phyloP scores from a whole-genome alignment of 805 yeast species.

The Starmerella asiatica region DNA sequence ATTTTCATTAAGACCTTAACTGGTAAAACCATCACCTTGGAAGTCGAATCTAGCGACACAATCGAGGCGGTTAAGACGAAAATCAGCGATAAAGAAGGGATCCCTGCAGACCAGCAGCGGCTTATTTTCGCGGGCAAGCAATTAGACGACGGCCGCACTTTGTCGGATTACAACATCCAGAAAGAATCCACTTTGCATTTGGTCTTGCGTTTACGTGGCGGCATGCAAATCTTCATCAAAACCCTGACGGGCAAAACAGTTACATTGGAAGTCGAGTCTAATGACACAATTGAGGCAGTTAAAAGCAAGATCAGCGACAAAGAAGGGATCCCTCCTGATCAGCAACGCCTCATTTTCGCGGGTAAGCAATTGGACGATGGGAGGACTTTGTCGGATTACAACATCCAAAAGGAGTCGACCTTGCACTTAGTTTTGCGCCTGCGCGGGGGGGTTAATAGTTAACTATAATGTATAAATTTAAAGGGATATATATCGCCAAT shows the following conservation, averaged over 20 bases:
- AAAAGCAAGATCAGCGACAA: slow-evolving; percentile 97
- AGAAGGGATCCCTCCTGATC: slow-evolving; percentile 99
- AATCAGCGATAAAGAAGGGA: slow-evolving; percentile 98
- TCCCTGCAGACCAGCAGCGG: slow-evolving; percentile 99
- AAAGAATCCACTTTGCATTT: slow-evolving; percentile 97
- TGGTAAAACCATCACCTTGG: slow-evolving; percentile 97
- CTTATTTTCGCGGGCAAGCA: slow-evolving; percentile 99
- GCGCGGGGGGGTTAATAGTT: slow-evolving; percentile 69
- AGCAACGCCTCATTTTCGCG: slow-evolving; percentile 98
- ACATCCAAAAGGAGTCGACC: slow-evolving; percentile 99
- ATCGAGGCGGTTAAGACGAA: slow-evolving; percentile 97
- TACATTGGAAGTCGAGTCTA: slow-evolving; percentile 97
- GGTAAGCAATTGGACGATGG: slow-evolving; percentile 99
- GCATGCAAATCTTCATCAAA: slow-evolving; percentile 86
- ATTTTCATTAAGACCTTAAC: slow-evolving; percentile 99
- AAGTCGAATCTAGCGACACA: slow-evolving; percentile 97
- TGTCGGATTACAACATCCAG: slow-evolving; percentile 99
- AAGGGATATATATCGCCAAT: no score
- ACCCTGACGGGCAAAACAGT: slow-evolving; percentile 98
- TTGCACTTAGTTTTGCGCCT: slow-evolving; percentile 90
- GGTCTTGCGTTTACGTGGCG: slow-evolving; percentile 95
- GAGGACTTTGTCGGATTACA: slow-evolving; percentile 97
- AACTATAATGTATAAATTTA: no score
- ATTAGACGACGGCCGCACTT: slow-evolving; percentile 97
- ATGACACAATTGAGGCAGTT: slow-evolving; percentile 97